Conservation (phyloP, 1,284 basidiomycete species). For the Leccinum pachyderme region DNA sequence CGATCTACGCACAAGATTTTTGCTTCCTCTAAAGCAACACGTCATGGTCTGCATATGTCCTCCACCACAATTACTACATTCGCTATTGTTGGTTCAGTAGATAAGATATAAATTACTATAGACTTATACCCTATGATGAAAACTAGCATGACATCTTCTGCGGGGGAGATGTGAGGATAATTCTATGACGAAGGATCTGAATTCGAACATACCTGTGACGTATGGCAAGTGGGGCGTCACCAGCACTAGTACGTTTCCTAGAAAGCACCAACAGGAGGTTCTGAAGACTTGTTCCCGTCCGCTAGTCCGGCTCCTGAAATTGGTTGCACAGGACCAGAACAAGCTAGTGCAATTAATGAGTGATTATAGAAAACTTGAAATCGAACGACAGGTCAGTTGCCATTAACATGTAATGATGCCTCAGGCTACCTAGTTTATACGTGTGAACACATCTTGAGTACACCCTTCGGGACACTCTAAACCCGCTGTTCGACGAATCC, state of each 20-base stretch:
- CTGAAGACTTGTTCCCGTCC: background rate
- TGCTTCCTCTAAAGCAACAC: constrained; percentile 41
- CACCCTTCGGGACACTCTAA: background rate
- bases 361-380: background rate
- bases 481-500: constrained; percentile 33
- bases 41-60: constrained; percentile 47
- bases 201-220: background rate
- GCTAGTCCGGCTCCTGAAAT: constrained; percentile 1
- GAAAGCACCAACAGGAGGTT: background rate
- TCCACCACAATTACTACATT: constrained; percentile 32
- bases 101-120: constrained; percentile 3
- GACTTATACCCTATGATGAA: constrained; percentile 48
- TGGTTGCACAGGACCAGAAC: background rate
- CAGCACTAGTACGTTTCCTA: background rate
- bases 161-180: constrained; percentile 9
- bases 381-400: constrained; percentile 35
- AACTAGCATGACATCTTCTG: constrained; percentile 41
- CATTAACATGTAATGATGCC: constrained; percentile 38
- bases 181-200: constrained; percentile 24
- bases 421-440: constrained; percentile 7
- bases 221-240: background rate
- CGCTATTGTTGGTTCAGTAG: background rate
- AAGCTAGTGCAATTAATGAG: background rate
- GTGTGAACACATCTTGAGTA: background rate
- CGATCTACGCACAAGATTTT: constrained; percentile 58